Evolutionary conservation across 306 rosid species (phyloP), one percentile per base, ranked within the genome.

Genomic region (Inga leiocalycina): DNA sequence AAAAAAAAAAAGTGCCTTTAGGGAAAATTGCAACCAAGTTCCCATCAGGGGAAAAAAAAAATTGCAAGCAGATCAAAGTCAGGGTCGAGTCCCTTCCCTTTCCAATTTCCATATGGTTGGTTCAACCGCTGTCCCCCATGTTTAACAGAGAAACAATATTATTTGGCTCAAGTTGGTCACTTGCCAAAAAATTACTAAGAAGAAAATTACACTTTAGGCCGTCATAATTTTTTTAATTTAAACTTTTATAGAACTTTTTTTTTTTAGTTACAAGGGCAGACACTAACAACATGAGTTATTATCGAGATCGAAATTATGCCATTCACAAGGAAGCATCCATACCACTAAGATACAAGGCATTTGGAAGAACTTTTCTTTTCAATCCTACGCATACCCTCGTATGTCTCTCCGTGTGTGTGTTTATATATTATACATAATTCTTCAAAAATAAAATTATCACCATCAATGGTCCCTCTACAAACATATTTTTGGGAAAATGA

Each of bases 341-440:
- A 6, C 8, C 8, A 39, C 43, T 6, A 39, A 8, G 1, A 39
- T 39, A 39, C 0, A 39, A 39, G 0, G 0, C 43, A 0, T 39
- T 39, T 39, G 0, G 8, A 5, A 6, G 1, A 39, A 6, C 1
- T 6, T 6, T 37, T 37, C 5, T 37, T 37, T 22, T 6, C 9
- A 56, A 56, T 56, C 13, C 5, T 10, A 22, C 66, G 22, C 11
- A 59, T 0, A 10, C 34, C 7, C 66, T 59, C 66, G 3, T 3
- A n/a, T 57, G 22, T 9, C 0, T 19, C 3, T 7, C 0, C 16
- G 10, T 8, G 4, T 56, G 7, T n/a, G 24, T 20, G 14, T 49
- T 49, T 49, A 14, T 10, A 59, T 59, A 6, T 5, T 19, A 17
- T 54, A 6, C 7, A 54, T 54, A 19, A 3, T 52, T 52, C 59